phyloP scores from a whole-genome alignment of 73 alveolate genomes.

The Paramecium tetraurelia region DNA sequence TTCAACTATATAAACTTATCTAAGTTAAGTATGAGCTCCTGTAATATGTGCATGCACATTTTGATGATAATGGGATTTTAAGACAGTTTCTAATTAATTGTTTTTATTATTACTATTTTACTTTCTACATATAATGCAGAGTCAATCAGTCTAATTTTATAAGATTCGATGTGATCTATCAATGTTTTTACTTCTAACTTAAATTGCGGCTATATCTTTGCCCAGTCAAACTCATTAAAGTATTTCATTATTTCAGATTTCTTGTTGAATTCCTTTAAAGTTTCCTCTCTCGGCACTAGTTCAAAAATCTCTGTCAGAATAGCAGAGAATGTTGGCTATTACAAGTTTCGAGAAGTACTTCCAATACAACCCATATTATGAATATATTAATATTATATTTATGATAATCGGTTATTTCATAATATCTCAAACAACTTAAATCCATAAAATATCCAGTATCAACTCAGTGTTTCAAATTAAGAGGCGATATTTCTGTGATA shows the following conservation, averaged over 20 bases:
- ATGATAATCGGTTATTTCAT: background rate
- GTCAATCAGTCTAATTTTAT: constrained; percentile 10
- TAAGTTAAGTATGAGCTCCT: background rate
- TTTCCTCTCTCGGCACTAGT: constrained; percentile 7
- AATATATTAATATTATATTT: background rate
- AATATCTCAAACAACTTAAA: background rate
- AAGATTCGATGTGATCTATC: constrained; percentile 28
- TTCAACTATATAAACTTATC: background rate
- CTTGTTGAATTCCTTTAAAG: background rate
- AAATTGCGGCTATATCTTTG: background rate
- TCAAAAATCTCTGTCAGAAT: constrained; percentile 1
- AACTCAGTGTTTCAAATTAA: background rate
- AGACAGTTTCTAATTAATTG: background rate
- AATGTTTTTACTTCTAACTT: constrained; percentile 6
- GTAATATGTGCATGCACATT: background rate
- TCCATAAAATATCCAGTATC: background rate
- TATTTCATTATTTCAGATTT: constrained; percentile 15
- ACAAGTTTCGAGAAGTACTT: background rate
- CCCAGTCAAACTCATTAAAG: constrained; percentile 26
- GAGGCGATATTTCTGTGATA: background rate
- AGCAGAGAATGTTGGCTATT: constrained; percentile 24
- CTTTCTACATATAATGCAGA: constrained; percentile 32
- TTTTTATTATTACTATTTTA: background rate
- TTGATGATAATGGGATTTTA: background rate
- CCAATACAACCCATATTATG: constrained; percentile 21